Percentiles rank a stretch among this genome's conserved stretches.
Conservation (phyloP, 1,139 yeast species). For the Hyphopichia fennica region DNA sequence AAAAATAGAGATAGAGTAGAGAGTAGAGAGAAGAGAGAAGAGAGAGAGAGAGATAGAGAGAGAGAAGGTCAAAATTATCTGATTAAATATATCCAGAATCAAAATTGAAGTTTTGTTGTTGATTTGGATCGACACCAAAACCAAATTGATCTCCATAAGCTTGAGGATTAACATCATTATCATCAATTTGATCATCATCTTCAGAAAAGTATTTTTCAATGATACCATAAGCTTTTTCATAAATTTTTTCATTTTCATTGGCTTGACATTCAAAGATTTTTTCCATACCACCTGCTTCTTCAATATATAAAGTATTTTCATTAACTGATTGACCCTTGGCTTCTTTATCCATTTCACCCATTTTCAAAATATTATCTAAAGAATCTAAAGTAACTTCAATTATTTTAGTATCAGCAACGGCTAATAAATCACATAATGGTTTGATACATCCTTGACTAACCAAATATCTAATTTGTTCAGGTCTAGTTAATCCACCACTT, state of each 20-base stretch:
- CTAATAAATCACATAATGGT: slow-evolving; percentile 90
- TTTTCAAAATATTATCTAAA: slow-evolving; percentile 85
- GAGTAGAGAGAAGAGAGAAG: neutral
- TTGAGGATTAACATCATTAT: slow-evolving; percentile 79
- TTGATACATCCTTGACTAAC: slow-evolving; percentile 96
- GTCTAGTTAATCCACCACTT: slow-evolving; percentile 88
- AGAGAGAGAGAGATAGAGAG: neutral
- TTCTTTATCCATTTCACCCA: slow-evolving; percentile 92
- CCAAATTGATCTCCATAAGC: slow-evolving; percentile 84
- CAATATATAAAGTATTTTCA: slow-evolving; percentile 87
- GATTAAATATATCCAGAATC: slow-evolving; percentile 13
- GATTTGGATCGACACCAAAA: slow-evolving; percentile 64
- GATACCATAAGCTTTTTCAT: slow-evolving; percentile 85
- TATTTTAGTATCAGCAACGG: slow-evolving; percentile 85
- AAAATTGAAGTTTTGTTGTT: slow-evolving; percentile 53
- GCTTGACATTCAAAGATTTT: slow-evolving; percentile 92
- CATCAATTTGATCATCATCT: slow-evolving; percentile 75
- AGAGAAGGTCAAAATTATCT: neutral
- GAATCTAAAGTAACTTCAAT: slow-evolving; percentile 96
- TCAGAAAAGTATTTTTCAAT: slow-evolving; percentile 90
- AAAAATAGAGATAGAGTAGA: slow-evolving; percentile 1
- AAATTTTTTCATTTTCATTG: slow-evolving; percentile 87
- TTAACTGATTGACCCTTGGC: slow-evolving; percentile 66
- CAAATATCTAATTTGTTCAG: slow-evolving; percentile 89
- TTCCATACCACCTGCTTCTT: slow-evolving; percentile 98